Percentiles rank a stretch among this genome's conserved stretches.
Conservation (phyloP, 495 filamentous ascomycete species). For the Lasiosphaeriaceae sp. region DNA sequence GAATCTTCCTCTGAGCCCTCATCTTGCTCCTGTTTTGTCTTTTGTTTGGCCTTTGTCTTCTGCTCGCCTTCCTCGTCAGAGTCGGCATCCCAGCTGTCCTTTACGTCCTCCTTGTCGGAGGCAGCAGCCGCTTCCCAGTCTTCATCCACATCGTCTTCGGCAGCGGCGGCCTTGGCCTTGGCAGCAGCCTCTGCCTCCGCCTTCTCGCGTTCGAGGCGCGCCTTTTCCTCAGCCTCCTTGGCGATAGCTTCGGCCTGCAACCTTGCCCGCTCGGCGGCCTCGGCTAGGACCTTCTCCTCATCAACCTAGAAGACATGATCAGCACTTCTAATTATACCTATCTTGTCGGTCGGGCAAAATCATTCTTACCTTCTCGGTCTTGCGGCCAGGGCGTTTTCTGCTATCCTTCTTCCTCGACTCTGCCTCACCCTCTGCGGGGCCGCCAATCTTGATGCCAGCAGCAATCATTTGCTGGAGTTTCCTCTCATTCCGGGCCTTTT, state of each 20-base stretch:
- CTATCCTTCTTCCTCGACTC: slow-evolving; percentile 66
- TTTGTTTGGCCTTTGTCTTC: slow-evolving; percentile 13
- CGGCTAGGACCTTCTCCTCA: slow-evolving; percentile 63
- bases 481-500: slow-evolving; percentile 74
- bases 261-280: slow-evolving; percentile 65
- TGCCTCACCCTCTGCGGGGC: slow-evolving; percentile 53
- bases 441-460: slow-evolving; percentile 78
- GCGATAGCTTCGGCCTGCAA: slow-evolving; percentile 61
- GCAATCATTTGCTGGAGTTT: slow-evolving; percentile 94
- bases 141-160: slow-evolving; percentile 60
- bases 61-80: slow-evolving; percentile 67
- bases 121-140: slow-evolving; percentile 89
- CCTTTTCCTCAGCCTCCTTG: slow-evolving; percentile 57
- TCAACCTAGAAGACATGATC: slow-evolving; percentile 47
- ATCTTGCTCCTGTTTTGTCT: slow-evolving; percentile 16
- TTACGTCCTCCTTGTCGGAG: slow-evolving; percentile 66
- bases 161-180: slow-evolving; percentile 50
- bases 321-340: slow-evolving; percentile 3
- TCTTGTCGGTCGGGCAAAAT: background rate
- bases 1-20: slow-evolving; percentile 25
- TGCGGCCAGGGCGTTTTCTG: slow-evolving; percentile 63
- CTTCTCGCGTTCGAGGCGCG: slow-evolving; percentile 41
- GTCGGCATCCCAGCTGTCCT: slow-evolving; percentile 92
- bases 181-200: slow-evolving; percentile 50
- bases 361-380: slow-evolving; percentile 62